phyloP scores from a whole-genome alignment of 345 rosid genomes.

The Erucastrum elatum region DNA sequence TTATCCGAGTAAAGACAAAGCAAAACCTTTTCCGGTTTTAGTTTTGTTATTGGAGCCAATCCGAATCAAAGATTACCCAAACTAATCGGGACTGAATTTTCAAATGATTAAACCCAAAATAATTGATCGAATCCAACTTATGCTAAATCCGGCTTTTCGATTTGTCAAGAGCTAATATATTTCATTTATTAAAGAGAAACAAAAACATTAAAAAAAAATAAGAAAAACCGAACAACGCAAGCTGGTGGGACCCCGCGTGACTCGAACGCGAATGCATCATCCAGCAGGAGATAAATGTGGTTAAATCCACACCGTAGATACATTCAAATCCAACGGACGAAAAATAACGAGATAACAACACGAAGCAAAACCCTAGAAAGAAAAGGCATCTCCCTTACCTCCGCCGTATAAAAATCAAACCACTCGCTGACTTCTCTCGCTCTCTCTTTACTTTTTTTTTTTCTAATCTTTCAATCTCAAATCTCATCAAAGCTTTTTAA shows the following conservation, averaged over 20 bases:
- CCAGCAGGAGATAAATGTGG: conserved; percentile 8
- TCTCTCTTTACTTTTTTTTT: conserved; percentile 1
- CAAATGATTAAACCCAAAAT: neutral
- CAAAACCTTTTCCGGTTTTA: neutral
- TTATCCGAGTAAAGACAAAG: neutral
- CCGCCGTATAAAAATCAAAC: conserved; percentile 21
- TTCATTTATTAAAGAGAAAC: neutral
- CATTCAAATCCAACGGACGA: conserved; percentile 26
- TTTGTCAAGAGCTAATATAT: neutral
- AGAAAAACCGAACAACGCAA: neutral
- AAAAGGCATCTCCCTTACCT: neutral
- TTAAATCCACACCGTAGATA: conserved; percentile 12
- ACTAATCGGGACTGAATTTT: neutral
- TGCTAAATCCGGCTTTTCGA: neutral
- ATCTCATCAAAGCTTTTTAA: neutral
- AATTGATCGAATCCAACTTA: neutral
- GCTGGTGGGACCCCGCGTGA: conserved; percentile 35
- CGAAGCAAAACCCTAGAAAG: conserved; percentile 24
- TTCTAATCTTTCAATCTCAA: neutral
- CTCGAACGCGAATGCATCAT: conserved; percentile 33
- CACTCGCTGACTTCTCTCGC: conserved; percentile 20
- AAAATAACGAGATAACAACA: conserved; percentile 12
- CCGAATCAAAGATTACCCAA: neutral
- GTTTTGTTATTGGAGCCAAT: neutral
- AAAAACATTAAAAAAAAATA: neutral